These are phyloP conservation scores for Eucalyptus cloeziana DNA, from an alignment of 345 rosid species.

Conservation along the genomic window DNA sequence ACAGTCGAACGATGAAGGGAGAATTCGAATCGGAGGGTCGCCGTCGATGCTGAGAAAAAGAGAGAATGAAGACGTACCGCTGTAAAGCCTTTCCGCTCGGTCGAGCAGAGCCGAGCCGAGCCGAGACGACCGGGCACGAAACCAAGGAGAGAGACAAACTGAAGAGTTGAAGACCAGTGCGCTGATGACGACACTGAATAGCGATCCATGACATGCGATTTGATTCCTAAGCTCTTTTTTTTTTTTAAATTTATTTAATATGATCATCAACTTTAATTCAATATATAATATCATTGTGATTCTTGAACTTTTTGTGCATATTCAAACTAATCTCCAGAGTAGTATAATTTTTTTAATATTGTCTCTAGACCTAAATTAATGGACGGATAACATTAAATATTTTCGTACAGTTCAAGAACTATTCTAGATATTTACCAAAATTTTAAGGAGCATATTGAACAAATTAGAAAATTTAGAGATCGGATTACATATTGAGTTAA, in stretches of 20 bases:
- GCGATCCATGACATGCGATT: neutral
- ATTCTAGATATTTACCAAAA: too few species aligned
- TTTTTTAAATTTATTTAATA: too few species aligned
- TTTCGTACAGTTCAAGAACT: accelerated
- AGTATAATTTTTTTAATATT: too few species aligned
- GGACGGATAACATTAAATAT: accelerated
- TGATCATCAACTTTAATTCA: too few species aligned
- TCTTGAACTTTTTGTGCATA: too few species aligned
- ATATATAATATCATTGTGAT: too few species aligned
- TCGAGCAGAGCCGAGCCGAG: neutral
- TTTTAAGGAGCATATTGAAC: too few species aligned
- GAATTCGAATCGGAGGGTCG: neutral
- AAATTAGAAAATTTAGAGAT: too few species aligned
- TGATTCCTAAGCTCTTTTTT: too few species aligned
- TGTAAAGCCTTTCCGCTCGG: neutral
- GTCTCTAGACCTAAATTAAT: too few species aligned
- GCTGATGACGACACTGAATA: neutral
- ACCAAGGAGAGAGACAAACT: neutral
- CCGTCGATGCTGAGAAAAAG: neutral
- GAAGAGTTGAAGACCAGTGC: neutral
- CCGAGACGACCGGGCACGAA: neutral
- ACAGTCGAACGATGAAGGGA: neutral
- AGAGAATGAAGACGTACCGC: neutral
- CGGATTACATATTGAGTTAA: accelerated
- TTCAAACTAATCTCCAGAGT: too few species aligned